These are phyloP conservation scores for Canna indica DNA, from an alignment of 176 grass and related monocot genomes.

Conservation along the genomic window DNA sequence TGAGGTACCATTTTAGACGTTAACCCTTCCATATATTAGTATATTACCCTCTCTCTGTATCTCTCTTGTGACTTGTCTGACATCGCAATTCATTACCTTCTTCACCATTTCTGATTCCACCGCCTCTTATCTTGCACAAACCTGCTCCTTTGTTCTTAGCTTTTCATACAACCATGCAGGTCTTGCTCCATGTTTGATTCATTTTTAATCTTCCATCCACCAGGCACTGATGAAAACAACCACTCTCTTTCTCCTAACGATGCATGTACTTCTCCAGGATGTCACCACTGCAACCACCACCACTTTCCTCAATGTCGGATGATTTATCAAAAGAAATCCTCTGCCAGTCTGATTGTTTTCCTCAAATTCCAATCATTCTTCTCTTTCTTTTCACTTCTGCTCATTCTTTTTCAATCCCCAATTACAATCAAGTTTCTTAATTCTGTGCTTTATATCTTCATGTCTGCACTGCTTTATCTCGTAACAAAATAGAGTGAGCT, in stretches of 20 bases:
- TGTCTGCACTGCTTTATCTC: not conserved
- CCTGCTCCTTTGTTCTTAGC: not conserved
- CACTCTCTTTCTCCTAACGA: not conserved
- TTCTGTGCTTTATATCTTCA: not conserved
- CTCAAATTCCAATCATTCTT: not conserved
- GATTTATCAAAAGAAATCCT: not conserved
- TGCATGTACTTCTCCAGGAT: not conserved
- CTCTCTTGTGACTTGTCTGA: not conserved
- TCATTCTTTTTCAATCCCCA: not conserved
- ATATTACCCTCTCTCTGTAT: not conserved
- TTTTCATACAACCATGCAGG: not conserved
- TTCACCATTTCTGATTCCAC: too few species aligned
- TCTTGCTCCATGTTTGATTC: not conserved
- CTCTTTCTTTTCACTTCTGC: not conserved
- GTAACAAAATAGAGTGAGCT: not conserved
- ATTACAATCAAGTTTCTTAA: not conserved
- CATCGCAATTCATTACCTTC: too few species aligned
- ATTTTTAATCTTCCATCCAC: not conserved
- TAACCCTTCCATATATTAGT: too few species aligned
- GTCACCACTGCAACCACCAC: constrained; percentile 4
- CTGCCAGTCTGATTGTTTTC: not conserved
- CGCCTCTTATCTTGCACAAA: too few species aligned
- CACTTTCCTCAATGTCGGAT: not conserved
- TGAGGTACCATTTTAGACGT: too few species aligned
- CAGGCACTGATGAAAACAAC: not conserved